These are phyloP conservation scores for Thymus quinquecostatus DNA, from an alignment of 257 asterid species.

Conservation along the genomic window DNA sequence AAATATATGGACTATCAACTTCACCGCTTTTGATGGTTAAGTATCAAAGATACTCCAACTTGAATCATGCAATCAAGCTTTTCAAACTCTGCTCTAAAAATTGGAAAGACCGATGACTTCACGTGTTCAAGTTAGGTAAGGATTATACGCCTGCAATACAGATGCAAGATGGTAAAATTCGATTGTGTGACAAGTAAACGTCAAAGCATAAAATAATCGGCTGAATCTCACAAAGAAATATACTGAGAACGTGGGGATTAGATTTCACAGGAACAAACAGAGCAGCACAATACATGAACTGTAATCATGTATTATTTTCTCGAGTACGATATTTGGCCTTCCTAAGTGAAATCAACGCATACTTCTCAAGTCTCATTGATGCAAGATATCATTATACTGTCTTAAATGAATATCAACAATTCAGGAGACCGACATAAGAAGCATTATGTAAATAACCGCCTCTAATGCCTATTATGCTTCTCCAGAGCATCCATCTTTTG, in stretches of 20 bases:
- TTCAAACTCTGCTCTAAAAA: constrained; percentile 1
- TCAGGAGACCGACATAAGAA: too few species aligned
- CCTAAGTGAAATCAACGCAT: neutral
- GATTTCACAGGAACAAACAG: neutral
- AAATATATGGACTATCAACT: neutral
- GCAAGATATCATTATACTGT: neutral
- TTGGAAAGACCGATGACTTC: neutral
- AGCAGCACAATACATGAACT: neutral
- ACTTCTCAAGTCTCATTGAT: neutral
- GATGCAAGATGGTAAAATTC: neutral
- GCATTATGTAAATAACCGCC: too few species aligned
- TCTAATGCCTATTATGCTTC: too few species aligned
- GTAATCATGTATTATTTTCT: neutral
- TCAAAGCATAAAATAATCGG: neutral
- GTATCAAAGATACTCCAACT: neutral
- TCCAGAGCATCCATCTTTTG: too few species aligned
- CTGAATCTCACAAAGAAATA: neutral
- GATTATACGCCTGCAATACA: constrained; percentile 16
- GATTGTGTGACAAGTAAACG: neutral
- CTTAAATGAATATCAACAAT: neutral
- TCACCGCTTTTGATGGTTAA: constrained; percentile 2
- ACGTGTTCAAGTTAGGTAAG: neutral
- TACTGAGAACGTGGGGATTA: neutral
- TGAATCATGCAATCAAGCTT: neutral
- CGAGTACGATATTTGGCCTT: neutral